phyloP scores from a whole-genome alignment of 371 early-diverging fungal genomes.

The Mucor irregularis region DNA sequence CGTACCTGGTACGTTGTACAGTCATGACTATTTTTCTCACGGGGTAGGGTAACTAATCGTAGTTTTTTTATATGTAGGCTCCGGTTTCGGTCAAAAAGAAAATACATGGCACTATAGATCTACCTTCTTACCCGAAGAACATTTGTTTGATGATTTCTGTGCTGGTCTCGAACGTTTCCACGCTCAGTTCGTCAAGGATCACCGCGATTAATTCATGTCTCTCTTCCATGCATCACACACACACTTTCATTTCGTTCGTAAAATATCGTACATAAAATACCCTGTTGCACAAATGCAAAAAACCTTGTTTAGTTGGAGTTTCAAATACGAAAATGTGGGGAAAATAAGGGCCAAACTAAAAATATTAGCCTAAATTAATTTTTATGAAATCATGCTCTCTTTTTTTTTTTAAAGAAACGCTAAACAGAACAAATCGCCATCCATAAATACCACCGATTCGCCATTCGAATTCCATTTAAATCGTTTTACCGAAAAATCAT shows the following conservation, averaged over 20 bases:
- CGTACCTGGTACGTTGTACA: constrained; percentile 43
- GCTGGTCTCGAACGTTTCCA: constrained; percentile 77
- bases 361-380: no score
- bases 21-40: constrained; percentile 9
- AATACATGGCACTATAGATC: constrained; percentile 95
- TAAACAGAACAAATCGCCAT: constrained; percentile 39
- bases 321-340: no score
- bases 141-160: constrained; percentile 90
- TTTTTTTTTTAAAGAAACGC: constrained; percentile 10
- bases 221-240: no score
- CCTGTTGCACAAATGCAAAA: no score
- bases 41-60: not conserved
- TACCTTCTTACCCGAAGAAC: constrained; percentile 94
- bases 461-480: constrained; percentile 43
- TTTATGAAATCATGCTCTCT: no score
- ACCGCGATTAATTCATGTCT: constrained; percentile 43
- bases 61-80: constrained; percentile 25
- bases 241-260: no score
- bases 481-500: constrained; percentile 34
- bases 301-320: no score
- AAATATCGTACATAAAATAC: not conserved
- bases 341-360: no score
- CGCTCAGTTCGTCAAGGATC: constrained; percentile 72
- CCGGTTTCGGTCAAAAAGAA: constrained; percentile 91
- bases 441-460: constrained; percentile 36